Percentiles rank a stretch among this genome's conserved stretches.
phyloP scores from a whole-genome alignment of 805 yeast species.

The Cyberlindnera galapagoensis region DNA sequence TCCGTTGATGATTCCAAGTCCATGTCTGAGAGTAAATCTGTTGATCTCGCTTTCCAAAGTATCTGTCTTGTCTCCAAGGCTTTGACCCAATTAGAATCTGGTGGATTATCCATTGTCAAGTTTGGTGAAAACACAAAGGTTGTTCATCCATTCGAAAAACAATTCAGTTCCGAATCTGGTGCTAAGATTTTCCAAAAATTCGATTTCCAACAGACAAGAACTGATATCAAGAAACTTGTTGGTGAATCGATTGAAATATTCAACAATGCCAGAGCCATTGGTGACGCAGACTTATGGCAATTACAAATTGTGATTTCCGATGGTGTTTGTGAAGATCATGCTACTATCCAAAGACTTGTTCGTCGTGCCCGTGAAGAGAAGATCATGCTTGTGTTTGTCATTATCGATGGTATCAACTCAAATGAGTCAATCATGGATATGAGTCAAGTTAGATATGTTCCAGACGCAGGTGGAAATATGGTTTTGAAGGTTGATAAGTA shows the following conservation, averaged over 20 bases:
- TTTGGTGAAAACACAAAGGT: constrained; percentile 82
- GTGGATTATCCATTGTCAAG: constrained; percentile 82
- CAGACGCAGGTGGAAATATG: constrained; percentile 64
- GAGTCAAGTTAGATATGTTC: constrained; percentile 84
- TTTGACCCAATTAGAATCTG: constrained; percentile 87
- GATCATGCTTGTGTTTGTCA: constrained; percentile 91
- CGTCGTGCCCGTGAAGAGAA: constrained; percentile 88
- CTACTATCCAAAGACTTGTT: constrained; percentile 70
- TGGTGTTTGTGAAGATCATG: constrained; percentile 97
- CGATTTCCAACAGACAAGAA: constrained; percentile 80
- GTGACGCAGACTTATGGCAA: constrained; percentile 75
- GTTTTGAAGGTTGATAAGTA: constrained; percentile 74
- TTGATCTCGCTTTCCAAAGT: constrained; percentile 88
- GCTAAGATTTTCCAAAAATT: constrained; percentile 81
- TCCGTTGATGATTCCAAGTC: constrained; percentile 97
- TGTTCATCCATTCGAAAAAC: constrained; percentile 85
- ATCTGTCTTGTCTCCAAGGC: constrained; percentile 93
- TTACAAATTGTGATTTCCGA: constrained; percentile 89
- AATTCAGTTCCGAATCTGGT: constrained; percentile 79
- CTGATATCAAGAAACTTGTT: constrained; percentile 75
- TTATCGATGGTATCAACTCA: constrained; percentile 82
- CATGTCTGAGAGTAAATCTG: constrained; percentile 90
- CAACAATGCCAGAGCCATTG: constrained; percentile 43
- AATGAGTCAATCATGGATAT: constrained; percentile 87
- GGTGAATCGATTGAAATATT: constrained; percentile 68